phyloP scores from a whole-genome alignment of 306 rosid genomes.

The Castanopsis chinensis region DNA sequence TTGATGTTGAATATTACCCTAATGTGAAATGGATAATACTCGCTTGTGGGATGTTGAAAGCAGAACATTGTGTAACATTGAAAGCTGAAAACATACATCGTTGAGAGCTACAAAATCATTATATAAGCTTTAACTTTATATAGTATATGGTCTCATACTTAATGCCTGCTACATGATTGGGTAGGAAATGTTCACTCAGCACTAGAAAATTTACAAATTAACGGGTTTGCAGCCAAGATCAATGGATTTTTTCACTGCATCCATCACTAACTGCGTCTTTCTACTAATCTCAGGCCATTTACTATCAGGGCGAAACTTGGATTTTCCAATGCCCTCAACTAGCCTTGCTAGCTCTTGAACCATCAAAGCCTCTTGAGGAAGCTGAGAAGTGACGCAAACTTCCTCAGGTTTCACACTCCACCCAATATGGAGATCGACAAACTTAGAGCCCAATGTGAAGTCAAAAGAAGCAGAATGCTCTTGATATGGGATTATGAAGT shows the following conservation, averaged over 20 bases:
- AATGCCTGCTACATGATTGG: background rate
- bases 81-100: background rate
- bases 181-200: background rate
- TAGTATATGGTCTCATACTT: background rate
- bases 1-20: background rate
- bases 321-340: conserved; percentile 34
- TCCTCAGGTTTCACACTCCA: conserved; percentile 60
- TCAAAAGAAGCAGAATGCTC: conserved; percentile 59
- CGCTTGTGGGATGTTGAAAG: background rate
- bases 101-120: background rate
- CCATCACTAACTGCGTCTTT: conserved; percentile 63
- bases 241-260: conserved; percentile 67
- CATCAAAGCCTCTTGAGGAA: conserved; percentile 81
- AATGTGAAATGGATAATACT: background rate
- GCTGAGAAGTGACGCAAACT: conserved; percentile 41
- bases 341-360: conserved; percentile 61
- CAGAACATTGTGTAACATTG: background rate
- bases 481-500: conserved; percentile 57
- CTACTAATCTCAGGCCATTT: conserved; percentile 71
- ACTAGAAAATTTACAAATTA: conserved; percentile 27
- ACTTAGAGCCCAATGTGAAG: conserved; percentile 49
- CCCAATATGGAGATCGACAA: conserved; percentile 57
- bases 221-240: conserved; percentile 58
- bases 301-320: conserved; percentile 33
- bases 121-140: background rate